These are phyloP conservation scores for Gaertneriomyces sp. DNA, from an alignment of 192 early-diverging fungal species.

Conservation along the genomic window DNA sequence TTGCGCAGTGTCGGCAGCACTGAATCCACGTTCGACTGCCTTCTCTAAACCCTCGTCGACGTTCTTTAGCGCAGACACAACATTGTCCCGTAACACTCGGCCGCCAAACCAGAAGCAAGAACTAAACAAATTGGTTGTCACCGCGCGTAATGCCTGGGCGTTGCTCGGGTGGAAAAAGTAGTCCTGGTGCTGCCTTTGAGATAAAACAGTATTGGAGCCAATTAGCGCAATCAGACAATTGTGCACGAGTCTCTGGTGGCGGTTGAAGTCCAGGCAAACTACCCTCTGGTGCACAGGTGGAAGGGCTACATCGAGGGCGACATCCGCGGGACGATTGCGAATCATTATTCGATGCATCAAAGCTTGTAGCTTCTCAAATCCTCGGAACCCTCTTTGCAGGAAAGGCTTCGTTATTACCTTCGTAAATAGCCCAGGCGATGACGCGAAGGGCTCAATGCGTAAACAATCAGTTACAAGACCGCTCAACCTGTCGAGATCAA, in stretches of 20 bases:
- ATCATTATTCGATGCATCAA: slow-evolving; percentile 73
- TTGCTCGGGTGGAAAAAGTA: slow-evolving; percentile 72
- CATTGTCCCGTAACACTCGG: background rate
- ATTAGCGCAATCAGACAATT: slow-evolving; percentile 65
- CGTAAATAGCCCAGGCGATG: slow-evolving; percentile 37
- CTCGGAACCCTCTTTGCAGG: slow-evolving; percentile 44
- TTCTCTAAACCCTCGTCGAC: slow-evolving; percentile 28
- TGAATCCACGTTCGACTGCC: slow-evolving; percentile 6
- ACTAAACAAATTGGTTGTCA: slow-evolving; percentile 57
- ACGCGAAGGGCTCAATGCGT: slow-evolving; percentile 60
- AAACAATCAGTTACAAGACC: slow-evolving; percentile 58
- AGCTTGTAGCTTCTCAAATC: slow-evolving; percentile 44
- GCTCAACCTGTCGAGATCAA: slow-evolving; percentile 57
- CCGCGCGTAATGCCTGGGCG: slow-evolving; percentile 48
- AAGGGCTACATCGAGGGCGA: slow-evolving; percentile 56
- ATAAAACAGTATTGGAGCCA: slow-evolving; percentile 67
- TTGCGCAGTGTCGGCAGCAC: background rate
- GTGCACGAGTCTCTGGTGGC: slow-evolving; percentile 47
- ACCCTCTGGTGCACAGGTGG: slow-evolving; percentile 59
- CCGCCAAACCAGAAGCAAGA: slow-evolving; percentile 65
- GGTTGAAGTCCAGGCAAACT: slow-evolving; percentile 45
- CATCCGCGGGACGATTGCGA: slow-evolving; percentile 56
- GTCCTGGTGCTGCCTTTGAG: slow-evolving; percentile 53
- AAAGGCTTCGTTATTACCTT: slow-evolving; percentile 54
- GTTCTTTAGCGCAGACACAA: slow-evolving; percentile 17